phyloP scores from a whole-genome alignment of 768 basidiomycete species.

The Pleurotus tuoliensis region DNA sequence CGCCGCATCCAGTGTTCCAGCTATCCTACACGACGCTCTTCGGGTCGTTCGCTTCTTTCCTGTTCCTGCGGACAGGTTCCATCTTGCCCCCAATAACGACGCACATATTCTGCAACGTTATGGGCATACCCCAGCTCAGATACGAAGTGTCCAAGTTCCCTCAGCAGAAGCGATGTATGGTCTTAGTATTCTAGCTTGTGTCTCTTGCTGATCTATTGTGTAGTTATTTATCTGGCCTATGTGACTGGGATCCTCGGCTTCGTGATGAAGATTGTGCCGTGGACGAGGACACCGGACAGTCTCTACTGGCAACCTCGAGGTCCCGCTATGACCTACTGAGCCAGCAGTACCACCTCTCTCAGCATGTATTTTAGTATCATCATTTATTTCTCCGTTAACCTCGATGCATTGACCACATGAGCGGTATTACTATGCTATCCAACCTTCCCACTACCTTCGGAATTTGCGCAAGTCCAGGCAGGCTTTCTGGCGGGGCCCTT shows the following conservation, averaged over 20 bases:
- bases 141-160: conserved; percentile 56
- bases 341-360: background rate
- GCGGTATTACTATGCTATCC: too few species aligned
- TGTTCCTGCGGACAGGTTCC: conserved; percentile 85
- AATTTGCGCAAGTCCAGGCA: too few species aligned
- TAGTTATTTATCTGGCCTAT: conserved; percentile 58
- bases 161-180: conserved; percentile 46
- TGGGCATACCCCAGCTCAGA: conserved; percentile 78
- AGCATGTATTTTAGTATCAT: too few species aligned
- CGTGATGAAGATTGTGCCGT: conserved; percentile 43
- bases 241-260: conserved; percentile 59
- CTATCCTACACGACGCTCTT: conserved; percentile 89
- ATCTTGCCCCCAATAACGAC: conserved; percentile 72
- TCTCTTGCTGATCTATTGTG: conserved; percentile 6
- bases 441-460: too few species aligned
- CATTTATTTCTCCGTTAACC: too few species aligned
- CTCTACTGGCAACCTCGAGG: conserved; percentile 37
- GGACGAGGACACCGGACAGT: conserved; percentile 38
- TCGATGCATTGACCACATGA: too few species aligned
- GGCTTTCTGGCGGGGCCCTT: too few species aligned
- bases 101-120: conserved; percentile 91
- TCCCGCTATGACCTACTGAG: background rate
- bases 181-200: conserved; percentile 9
- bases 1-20: conserved; percentile 65
- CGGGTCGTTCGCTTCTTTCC: conserved; percentile 81